Percentiles rank a stretch among this genome's conserved stretches.
Conservation (phyloP, 352 stramenopile species). For the Phytophthora pisi region DNA sequence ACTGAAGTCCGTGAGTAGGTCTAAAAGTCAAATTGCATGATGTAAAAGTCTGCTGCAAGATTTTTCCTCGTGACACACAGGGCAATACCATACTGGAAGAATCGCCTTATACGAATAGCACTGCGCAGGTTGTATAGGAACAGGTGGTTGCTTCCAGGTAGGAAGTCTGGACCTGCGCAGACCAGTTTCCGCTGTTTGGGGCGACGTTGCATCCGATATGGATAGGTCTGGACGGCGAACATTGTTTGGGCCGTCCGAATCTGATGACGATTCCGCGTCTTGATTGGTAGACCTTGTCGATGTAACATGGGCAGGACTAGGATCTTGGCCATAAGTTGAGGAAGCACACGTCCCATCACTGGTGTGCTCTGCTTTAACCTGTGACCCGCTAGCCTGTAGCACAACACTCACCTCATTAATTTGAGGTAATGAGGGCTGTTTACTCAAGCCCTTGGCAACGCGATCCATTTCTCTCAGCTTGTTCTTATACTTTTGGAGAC, state of each 20-base stretch:
- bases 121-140: conserved; percentile 59
- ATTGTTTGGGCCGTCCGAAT: conserved; percentile 10
- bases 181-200: background rate
- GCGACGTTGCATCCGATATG: background rate
- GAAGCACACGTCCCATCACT: background rate
- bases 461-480: conserved; percentile 67
- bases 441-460: conserved; percentile 55
- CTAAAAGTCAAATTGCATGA: conserved; percentile 5
- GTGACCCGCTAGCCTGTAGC: background rate
- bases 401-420: conserved; percentile 14
- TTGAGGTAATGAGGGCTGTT: conserved; percentile 6
- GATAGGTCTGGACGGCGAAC: background rate
- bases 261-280: conserved; percentile 14
- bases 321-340: background rate
- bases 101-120: conserved; percentile 60
- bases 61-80: background rate
- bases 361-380: conserved; percentile 2
- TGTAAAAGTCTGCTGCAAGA: background rate
- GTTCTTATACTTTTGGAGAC: conserved; percentile 58
- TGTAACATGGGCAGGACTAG: conserved; percentile 14
- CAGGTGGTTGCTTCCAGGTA: conserved; percentile 60
- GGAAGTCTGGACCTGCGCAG: conserved; percentile 34
- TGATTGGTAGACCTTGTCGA: conserved; percentile 5
- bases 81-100: conserved; percentile 38
- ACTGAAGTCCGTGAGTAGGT: conserved; percentile 3